phyloP scores from a whole-genome alignment of 139 green algal species.

The Coelastrella sp. region DNA sequence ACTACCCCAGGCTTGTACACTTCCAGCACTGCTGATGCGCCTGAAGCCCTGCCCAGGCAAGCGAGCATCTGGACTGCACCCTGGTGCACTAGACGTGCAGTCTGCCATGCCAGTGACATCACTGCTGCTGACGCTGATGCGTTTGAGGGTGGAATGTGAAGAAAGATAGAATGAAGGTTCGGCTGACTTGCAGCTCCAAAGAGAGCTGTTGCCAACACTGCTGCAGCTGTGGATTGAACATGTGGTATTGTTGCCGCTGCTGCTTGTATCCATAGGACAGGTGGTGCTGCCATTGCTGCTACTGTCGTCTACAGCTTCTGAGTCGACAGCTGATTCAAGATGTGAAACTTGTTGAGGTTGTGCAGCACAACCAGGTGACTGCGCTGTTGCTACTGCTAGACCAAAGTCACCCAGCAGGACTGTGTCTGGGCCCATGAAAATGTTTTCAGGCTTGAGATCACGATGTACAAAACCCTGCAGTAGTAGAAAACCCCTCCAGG shows the following conservation, averaged over 20 bases:
- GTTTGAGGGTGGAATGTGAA: neutral
- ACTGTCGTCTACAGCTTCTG: no score
- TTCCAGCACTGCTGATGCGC: conserved; percentile 6
- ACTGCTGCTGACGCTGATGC: conserved; percentile 24
- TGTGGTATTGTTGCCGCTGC: conserved; percentile 35
- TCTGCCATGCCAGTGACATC: neutral
- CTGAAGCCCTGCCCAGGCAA: neutral
- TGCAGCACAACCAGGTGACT: neutral
- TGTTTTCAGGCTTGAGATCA: conserved; percentile 66
- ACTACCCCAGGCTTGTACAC: neutral
- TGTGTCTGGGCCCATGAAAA: conserved; percentile 47
- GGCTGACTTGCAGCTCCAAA: neutral
- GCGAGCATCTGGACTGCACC: neutral
- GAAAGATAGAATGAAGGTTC: no score
- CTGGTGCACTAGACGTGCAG: neutral
- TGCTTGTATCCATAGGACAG: neutral
- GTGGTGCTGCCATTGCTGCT: no score
- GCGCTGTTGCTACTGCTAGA: conserved; percentile 43
- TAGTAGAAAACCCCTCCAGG: neutral
- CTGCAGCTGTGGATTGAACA: conserved; percentile 7
- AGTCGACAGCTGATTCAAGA: no score
- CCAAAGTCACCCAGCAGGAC: conserved; percentile 65
- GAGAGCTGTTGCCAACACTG: neutral
- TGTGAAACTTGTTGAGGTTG: no score
- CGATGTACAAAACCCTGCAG: conserved; percentile 48